Conservation (phyloP, 2,329 filamentous ascomycete species). For the Nothopassalora personata region DNA sequence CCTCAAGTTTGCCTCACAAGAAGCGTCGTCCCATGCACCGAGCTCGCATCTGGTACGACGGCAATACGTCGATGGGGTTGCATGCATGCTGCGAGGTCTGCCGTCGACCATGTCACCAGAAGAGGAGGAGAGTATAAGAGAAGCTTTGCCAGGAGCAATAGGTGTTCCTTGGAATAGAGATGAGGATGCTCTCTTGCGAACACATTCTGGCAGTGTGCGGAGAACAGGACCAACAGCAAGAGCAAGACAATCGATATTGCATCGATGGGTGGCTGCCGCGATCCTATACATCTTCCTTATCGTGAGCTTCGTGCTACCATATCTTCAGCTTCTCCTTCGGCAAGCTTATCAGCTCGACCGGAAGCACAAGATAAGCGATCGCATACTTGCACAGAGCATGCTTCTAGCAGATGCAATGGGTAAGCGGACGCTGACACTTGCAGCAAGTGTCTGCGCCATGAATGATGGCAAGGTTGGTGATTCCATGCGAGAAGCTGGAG, state of each 20-base stretch:
- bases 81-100: conserved; percentile 60
- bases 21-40: conserved; percentile 37
- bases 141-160: conserved; percentile 42
- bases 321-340: conserved; percentile 51
- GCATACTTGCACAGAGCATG: conserved; percentile 49
- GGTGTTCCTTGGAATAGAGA: neutral
- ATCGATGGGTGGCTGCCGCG: conserved; percentile 18
- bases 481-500: conserved; percentile 49
- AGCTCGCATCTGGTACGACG: conserved; percentile 53
- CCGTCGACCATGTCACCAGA: conserved; percentile 52
- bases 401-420: conserved; percentile 51
- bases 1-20: conserved; percentile 42
- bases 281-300: conserved; percentile 46
- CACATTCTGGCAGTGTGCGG: neutral
- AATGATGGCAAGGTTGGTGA: conserved; percentile 62
- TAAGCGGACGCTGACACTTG: conserved; percentile 48
- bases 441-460: conserved; percentile 53
- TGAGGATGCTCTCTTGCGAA: conserved; percentile 7
- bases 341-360: conserved; percentile 59
- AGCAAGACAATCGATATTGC: conserved; percentile 17
- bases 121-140: conserved; percentile 50
- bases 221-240: neutral
- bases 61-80: conserved; percentile 59
- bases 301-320: conserved; percentile 57
- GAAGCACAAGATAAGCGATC: conserved; percentile 59